phyloP scores from a whole-genome alignment of 148 eudicot genomes.

The Persicaria tinctoria region DNA sequence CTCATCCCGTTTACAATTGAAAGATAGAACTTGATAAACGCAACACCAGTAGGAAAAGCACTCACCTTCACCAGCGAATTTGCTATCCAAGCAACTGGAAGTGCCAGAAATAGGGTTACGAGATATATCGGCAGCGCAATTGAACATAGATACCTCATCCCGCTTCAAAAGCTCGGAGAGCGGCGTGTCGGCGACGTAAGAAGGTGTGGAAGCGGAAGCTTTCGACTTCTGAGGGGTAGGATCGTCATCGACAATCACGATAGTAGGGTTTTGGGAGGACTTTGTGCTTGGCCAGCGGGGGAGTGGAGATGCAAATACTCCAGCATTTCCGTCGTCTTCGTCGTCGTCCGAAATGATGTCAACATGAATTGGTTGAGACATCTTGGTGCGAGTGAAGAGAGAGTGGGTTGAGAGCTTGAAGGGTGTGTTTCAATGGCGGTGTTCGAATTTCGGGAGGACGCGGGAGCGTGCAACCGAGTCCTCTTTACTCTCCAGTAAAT shows the following conservation, averaged over 20 bases:
- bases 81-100: background rate
- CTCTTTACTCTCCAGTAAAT: too few species aligned
- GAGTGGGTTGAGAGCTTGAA: constrained; percentile 1
- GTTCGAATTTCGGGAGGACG: constrained; percentile 11
- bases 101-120: constrained; percentile 14
- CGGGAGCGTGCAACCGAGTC: background rate
- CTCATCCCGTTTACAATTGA: background rate
- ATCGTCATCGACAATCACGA: constrained; percentile 33
- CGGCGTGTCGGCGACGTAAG: constrained; percentile 45
- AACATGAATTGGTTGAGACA: constrained; percentile 29
- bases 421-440: constrained; percentile 14
- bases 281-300: constrained; percentile 4
- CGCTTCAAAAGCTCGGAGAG: constrained; percentile 23
- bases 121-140: constrained; percentile 5
- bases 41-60: background rate
- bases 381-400: background rate
- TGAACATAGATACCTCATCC: constrained; percentile 12
- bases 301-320: background rate
- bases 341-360: constrained; percentile 44
- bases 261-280: constrained; percentile 17
- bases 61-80: background rate
- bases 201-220: constrained; percentile 19
- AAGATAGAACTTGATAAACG: background rate
- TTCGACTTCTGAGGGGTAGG: constrained; percentile 29
- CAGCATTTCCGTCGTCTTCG: constrained; percentile 13